Evolutionary conservation across 1,284 basidiomycete species (phyloP).

Genomic region (Pseudozyma sp.): DNA sequence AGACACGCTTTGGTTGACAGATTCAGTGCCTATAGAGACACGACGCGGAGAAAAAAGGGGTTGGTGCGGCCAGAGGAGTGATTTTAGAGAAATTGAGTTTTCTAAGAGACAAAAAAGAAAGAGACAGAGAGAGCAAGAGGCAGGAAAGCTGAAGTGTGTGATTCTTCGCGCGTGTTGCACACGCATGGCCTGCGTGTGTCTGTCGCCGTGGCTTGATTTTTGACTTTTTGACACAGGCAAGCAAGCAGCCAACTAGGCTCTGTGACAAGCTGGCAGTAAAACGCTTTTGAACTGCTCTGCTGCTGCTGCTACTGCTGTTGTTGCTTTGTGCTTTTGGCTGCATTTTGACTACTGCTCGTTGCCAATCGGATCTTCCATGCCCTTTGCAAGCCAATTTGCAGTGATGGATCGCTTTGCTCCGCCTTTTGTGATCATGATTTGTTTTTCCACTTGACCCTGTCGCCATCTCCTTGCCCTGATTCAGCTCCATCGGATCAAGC

Average conservation of each 20-base stretch:
- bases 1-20: not conserved
- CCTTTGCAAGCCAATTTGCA: not conserved
- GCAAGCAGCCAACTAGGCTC: too few relatives aligned
- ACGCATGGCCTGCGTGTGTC: not conserved
- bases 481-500: too few relatives aligned
- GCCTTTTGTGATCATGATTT: not conserved
- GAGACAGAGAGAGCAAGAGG: not conserved
- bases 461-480: not conserved
- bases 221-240: too few relatives aligned
- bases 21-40: not conserved
- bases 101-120: not conserved
- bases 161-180: not conserved
- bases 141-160: not conserved
- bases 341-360: slow-evolving; percentile 1
- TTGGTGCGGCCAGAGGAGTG: not conserved
- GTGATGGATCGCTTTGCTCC: not conserved
- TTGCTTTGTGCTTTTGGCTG: not conserved
- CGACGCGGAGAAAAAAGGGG: slow-evolving; percentile 1
- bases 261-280: not conserved
- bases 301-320: not conserved
- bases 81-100: not conserved
- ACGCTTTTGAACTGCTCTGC: not conserved
- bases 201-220: not conserved
- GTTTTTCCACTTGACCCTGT: not conserved
- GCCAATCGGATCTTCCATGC: slow-evolving; percentile 3